These are phyloP conservation scores for Verticillium tricorpus DNA, from an alignment of 2,329 filamentous ascomycete species.

Conservation along the genomic window DNA sequence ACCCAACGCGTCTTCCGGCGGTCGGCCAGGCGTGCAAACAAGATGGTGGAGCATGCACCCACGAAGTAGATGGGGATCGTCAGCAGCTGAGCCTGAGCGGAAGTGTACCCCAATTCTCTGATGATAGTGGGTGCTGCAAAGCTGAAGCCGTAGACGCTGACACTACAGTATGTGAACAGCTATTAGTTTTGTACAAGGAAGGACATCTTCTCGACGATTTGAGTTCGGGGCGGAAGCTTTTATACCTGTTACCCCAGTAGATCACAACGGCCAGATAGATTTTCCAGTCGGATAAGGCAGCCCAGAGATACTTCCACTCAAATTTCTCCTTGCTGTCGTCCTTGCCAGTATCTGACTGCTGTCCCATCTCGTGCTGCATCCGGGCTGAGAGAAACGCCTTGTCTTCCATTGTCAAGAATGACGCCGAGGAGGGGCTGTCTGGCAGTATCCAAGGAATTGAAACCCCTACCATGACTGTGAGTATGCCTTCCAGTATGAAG, in stretches of 20 bases:
- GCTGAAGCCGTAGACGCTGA: conserved; percentile 27
- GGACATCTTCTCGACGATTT: too few species aligned
- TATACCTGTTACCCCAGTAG: too few species aligned
- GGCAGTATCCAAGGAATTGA: conserved; percentile 40
- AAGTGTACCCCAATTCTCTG: conserved; percentile 5
- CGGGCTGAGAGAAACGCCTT: conserved; percentile 36
- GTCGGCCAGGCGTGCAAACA: conserved; percentile 23
- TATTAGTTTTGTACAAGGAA: too few species aligned
- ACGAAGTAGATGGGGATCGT: conserved; percentile 10
- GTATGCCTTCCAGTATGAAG: conserved; percentile 65
- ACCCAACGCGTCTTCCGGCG: conserved; percentile 25
- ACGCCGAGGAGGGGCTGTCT: conserved; percentile 52
- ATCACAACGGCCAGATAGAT: too few species aligned
- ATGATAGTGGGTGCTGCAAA: conserved; percentile 6
- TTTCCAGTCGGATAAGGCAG: conserved; percentile 56
- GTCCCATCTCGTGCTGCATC: conserved; percentile 15
- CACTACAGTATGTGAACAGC: conserved; percentile 20
- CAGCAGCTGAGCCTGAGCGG: conserved; percentile 9
- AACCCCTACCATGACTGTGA: conserved; percentile 45
- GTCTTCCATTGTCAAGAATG: conserved; percentile 41
- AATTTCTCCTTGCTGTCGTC: conserved; percentile 45
- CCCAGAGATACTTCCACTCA: conserved; percentile 46
- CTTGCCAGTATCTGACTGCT: conserved; percentile 32
- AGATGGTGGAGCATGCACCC: conserved; percentile 20
- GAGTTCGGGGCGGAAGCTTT: too few species aligned